Evolutionary conservation across 352 stramenopile species (phyloP).

Genomic region (Globisporangium parvum): DNA sequence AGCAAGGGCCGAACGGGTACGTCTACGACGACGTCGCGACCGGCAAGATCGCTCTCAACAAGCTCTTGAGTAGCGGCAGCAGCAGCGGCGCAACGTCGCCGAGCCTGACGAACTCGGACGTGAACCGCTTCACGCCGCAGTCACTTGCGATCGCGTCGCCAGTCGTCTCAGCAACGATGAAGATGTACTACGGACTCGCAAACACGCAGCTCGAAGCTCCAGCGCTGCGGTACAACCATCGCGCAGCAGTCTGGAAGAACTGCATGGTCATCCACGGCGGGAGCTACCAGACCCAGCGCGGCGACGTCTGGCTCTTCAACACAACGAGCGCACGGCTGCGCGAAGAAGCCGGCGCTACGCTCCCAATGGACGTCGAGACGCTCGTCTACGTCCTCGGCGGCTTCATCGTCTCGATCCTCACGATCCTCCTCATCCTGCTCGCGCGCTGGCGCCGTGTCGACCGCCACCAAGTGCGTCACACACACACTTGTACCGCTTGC

Average conservation of each 20-base stretch:
- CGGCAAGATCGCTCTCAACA: slow-evolving; percentile 24
- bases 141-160: background rate
- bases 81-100: background rate
- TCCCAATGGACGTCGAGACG: slow-evolving; percentile 54
- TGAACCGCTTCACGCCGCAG: slow-evolving; percentile 11
- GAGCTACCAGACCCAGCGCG: slow-evolving; percentile 61
- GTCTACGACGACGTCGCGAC: slow-evolving; percentile 64
- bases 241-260: slow-evolving; percentile 37
- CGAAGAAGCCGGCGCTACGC: slow-evolving; percentile 12
- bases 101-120: background rate
- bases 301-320: slow-evolving; percentile 72
- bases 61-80: background rate
- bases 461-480: slow-evolving; percentile 37
- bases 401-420: slow-evolving; percentile 59
- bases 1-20: slow-evolving; percentile 48
- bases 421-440: slow-evolving; percentile 52
- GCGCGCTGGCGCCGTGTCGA: slow-evolving; percentile 59
- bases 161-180: slow-evolving; percentile 16
- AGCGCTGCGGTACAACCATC: slow-evolving; percentile 63
- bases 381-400: slow-evolving; percentile 66
- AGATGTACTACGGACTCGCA: slow-evolving; percentile 20
- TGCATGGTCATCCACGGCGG: slow-evolving; percentile 65
- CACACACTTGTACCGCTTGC: background rate
- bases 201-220: slow-evolving; percentile 15
- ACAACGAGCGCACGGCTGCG: slow-evolving; percentile 29